Evolutionary conservation across 345 rosid genomes (phyloP), one percentile per base, ranked within the genome.

Genomic region (Eutrema heterophyllum): DNA sequence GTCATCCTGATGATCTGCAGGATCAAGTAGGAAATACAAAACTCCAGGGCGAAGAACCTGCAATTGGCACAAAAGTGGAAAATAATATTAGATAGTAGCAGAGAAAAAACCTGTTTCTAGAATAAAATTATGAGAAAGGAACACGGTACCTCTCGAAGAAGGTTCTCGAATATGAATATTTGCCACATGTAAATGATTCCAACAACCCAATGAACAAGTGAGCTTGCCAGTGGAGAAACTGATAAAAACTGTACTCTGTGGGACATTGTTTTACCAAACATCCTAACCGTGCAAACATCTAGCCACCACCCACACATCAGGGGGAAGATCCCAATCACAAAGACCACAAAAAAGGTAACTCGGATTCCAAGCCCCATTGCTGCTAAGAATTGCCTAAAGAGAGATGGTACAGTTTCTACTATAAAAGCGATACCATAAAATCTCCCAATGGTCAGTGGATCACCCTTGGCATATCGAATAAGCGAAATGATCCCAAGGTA

Each of bases 241-340:
- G 96, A 82, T 61, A 92, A 88, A 82, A 87, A 95, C 38, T 86
- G 92, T 64, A 86, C 87, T 60, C 99, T 85, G 62, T 92, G 86
- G 69, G 94, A 80, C 98, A 95, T 90, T 10, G 98, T 83, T 82
- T 87, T 92, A 74, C 98, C 97, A 82, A 95, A 95, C 97, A 95
- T 90, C 85, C 90, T 83, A 72, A 90, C 81, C 2, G 99, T 95
- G 75, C 97, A 95, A 41, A 92, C 87, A 87, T 95, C 99, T 50
- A 95, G 83, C 98, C 98, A 92, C 99, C 99, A 95, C 41, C 99
- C 99, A 79, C 99, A 95, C 98, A 95, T 92, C 83, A 92, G 83
- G 18, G 99, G 99, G 62, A 92, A 95, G 62, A 92, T 98, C 80
- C 98, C 98, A 68, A 95, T 96, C 80, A 89, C 99, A 68, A 95